Evolutionary conservation across 106 monocot species (phyloP), one percentile per base, ranked within the genome.

Genomic region (Gastrodia elata): DNA sequence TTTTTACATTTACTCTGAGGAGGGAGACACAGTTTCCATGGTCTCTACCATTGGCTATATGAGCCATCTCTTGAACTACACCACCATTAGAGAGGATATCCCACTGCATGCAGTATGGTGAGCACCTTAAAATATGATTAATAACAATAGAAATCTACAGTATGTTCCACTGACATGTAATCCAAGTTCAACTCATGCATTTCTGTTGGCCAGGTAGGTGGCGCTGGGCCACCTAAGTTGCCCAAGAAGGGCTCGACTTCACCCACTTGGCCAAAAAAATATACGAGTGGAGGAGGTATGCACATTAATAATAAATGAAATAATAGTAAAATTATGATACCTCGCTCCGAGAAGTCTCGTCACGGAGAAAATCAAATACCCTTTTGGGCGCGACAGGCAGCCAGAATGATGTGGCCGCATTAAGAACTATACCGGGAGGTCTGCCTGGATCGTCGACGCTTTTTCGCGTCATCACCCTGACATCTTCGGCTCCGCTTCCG

Each of bases 371-470:
- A 76, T 94, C 94, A 30, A 94, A 94, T 52, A 94, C 91, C 40
- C 86, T 82, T 73, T 89, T 88, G 6, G 94, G 91, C 6, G 87
- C 64, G 1, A 94, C 85, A 0, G 94, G 94, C 9, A 94, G 77
- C 94, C 91, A 91, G 73, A 94, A 89, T 1, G 94, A 94, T 15
- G 91, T 94, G 14, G 91, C 91, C 0, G 94, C 91, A 74, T 89
- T 94, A 5, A 94, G 84, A 39, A 94, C 87, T 22, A 91, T 94
- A 34, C 91, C 91, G 3, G 87, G 84, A 9, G 91, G 94, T 55
- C 87, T 73, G 2, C 91, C 91, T 2, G 94, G 91, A 74, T 91
- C 94, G 30, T 94, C 85, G 1, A 91, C 72, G 46, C 87, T 94
- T 80, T 94, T 94, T 76, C 85, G 84, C 1, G 94, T 91, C 84